phyloP scores from a whole-genome alignment of 2,329 filamentous ascomycete species.

The Penicillium thymicola region DNA sequence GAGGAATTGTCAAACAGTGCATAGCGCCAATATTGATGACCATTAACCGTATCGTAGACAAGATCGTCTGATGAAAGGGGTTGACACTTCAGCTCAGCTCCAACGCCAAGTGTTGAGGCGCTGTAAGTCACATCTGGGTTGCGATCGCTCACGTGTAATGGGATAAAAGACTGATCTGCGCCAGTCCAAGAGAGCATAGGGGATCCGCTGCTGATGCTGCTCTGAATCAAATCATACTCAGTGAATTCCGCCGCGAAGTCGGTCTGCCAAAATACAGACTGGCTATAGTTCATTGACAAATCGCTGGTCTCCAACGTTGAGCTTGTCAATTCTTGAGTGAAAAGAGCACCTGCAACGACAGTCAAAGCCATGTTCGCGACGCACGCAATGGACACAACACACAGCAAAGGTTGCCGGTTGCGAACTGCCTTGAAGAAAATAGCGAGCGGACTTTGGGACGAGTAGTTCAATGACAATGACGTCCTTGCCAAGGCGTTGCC shows the following conservation, averaged over 20 bases:
- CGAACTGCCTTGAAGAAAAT: constrained; percentile 30
- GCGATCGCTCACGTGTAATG: constrained; percentile 21
- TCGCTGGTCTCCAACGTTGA: constrained; percentile 25
- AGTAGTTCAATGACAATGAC: constrained; percentile 34
- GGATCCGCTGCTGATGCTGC: constrained; percentile 34
- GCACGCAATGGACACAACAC: constrained; percentile 31
- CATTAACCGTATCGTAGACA: constrained; percentile 9
- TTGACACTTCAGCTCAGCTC: constrained; percentile 25
- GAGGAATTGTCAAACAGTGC: constrained; percentile 22
- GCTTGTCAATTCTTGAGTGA: constrained; percentile 30
- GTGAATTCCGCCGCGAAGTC: constrained; percentile 35
- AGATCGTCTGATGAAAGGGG: constrained; percentile 19
- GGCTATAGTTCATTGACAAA: constrained; percentile 31
- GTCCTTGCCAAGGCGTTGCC: constrained; percentile 26
- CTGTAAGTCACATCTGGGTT: constrained; percentile 26
- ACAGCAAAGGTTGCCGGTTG: constrained; percentile 28
- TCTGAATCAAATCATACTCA: constrained; percentile 36
- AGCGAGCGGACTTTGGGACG: constrained; percentile 32
- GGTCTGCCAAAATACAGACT: constrained; percentile 26
- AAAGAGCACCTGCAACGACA: constrained; percentile 33
- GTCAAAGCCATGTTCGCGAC: constrained; percentile 31
- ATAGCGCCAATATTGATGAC: constrained; percentile 27
- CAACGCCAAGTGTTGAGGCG: constrained; percentile 30
- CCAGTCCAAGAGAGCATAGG: constrained; percentile 34
- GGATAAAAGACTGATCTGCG: constrained; percentile 31